Base-by-base conservation (phyloP, 202 grass and related monocot species). In the Hordeum pubiflorum region DNA sequence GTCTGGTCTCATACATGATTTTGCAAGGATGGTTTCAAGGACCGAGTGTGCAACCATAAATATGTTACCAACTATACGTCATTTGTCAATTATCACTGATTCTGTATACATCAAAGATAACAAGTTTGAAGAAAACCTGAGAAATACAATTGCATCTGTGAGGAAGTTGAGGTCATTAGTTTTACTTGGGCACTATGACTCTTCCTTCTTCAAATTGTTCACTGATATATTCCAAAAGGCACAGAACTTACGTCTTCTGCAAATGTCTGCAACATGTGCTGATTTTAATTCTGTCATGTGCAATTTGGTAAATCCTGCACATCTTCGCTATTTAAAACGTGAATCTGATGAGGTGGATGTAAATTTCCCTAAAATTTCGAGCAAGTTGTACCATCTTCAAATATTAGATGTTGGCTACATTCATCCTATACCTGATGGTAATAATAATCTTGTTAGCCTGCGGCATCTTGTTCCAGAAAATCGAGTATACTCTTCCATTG, bases 301-400 rank as follows among this genome's bases (percentile, higher is more conserved):
- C 3, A 2, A 2, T 29, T 29, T 29, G 27, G 27, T 29, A 29
- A 2, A 29, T 29, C 1, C 27, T 29, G 27, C 27, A 29, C 27
- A 29, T 29, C 27, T 29, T 29, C 27, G 27, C 27, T 29, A 29
- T 14, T 10, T 69, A 32, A 43, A 58, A 77, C 0, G 0, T 59
- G 10, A 44, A 18, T 4, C 9, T 68, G 4, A 6, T 23, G 37
- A 1, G 4, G 4, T 37, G 36, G 29, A 3, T 2, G 17, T 0
- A 41, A 17, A 15, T 37, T 65, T 82, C 1, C 82, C 82, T 17
- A 21, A 44, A 23, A 17, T 9, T 32, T n/a, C 85, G n/a, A 81
- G 24, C 9, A 81, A 29, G 7, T 71, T 50, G 2, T 88, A 63
- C 17, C 43, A 88, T 41, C 58, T 91, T 39, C 85, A 88, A 76